Conservation (phyloP, 257 asterid genomes). For the Scutellaria galericulata region DNA sequence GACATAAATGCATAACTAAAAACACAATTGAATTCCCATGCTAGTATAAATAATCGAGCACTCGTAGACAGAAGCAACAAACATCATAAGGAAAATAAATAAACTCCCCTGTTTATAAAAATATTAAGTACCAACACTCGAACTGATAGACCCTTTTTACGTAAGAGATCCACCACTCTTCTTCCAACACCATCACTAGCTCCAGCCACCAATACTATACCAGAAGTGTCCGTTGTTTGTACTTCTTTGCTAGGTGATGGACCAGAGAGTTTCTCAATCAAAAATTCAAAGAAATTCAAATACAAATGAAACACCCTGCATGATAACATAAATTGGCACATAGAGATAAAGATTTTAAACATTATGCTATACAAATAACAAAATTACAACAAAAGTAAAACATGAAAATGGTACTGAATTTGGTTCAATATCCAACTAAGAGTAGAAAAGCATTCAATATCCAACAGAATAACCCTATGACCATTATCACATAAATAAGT, state of each 20-base stretch:
- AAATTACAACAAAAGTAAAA: conserved; percentile 1
- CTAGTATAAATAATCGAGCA: no score
- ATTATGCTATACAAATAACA: conserved; percentile 9
- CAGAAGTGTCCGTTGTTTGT: conserved; percentile 66
- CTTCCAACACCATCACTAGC: conserved; percentile 99
- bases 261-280: conserved; percentile 90
- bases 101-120: neutral
- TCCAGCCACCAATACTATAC: conserved; percentile 83
- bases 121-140: conserved; percentile 69
- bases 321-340: neutral
- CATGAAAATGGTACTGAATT: neutral
- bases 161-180: conserved; percentile 83
- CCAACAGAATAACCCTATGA: neutral
- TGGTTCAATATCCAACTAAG: neutral
- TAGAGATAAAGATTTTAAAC: conserved; percentile 2
- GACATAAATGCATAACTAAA: no score
- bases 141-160: conserved; percentile 66
- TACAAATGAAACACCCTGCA: conserved; percentile 54
- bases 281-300: conserved; percentile 78
- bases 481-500: neutral
- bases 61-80: no score
- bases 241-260: conserved; percentile 76
- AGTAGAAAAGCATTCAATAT: neutral
- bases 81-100: neutral
- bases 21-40: no score